These are phyloP conservation scores for Excoecaria agallocha DNA, from an alignment of 345 rosid genomes.

Conservation along the genomic window DNA sequence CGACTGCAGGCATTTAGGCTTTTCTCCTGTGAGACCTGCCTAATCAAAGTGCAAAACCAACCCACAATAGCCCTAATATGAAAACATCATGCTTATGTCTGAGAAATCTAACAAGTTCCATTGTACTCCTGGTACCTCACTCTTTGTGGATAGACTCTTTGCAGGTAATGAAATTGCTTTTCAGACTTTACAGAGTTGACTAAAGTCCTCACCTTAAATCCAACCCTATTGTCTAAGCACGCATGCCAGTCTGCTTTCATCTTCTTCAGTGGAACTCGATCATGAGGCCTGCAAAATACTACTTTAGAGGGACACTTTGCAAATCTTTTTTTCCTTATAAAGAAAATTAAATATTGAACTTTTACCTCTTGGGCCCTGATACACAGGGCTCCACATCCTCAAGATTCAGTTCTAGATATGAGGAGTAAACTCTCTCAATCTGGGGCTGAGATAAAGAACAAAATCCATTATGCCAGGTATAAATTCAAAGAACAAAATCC, in stretches of 20 bases:
- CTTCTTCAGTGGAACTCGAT: constrained; percentile 76
- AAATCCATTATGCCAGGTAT: background rate
- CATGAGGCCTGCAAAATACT: constrained; percentile 67
- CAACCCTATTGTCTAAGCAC: constrained; percentile 78
- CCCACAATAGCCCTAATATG: background rate
- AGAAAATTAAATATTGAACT: background rate
- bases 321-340: background rate
- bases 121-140: background rate
- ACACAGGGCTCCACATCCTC: constrained; percentile 81
- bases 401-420: constrained; percentile 69
- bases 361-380: constrained; percentile 82
- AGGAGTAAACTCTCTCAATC: constrained; percentile 55
- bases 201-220: constrained; percentile 69
- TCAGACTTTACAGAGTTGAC: constrained; percentile 13
- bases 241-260: constrained; percentile 97
- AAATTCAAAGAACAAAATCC: too few relatives aligned
- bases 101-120: background rate
- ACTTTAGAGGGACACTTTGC: background rate
- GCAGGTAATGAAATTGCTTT: background rate
- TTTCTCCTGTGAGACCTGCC: background rate
- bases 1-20: background rate
- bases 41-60: background rate
- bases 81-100: background rate
- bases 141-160: background rate
- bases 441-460: constrained; percentile 47